Base-by-base conservation (phyloP, 2,329 filamentous ascomycete genomes). In the Cladosporium sp. region DNA sequence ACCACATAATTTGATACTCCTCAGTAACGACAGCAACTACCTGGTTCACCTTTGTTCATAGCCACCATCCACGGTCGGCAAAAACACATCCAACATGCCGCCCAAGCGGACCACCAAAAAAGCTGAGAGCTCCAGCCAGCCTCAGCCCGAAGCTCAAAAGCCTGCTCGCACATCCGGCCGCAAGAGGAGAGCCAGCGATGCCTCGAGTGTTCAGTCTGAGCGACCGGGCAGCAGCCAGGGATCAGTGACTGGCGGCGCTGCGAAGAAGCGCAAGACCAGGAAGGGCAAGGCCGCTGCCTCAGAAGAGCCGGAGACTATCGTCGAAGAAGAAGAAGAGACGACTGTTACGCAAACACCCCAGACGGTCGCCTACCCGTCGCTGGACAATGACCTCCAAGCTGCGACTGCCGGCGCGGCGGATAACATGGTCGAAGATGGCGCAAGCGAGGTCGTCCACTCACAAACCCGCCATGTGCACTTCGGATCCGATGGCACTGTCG, bases 401-500 rank as follows among this genome's bases (percentile, higher is more conserved):
- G 34, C 43, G 18, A 53, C 43, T 53, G 54, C 54, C 13, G 52
- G 56, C 9, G 56, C 59, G 10, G 54, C 46, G n/a, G 43, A 49
- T 31, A 55, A 59, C 13, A 52, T 53, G 35, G 42, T 48, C 14
- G 50, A 54, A 16, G 53, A 58, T 19, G 46, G 51, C 16, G 35
- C 22, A 41, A 58, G 55, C 38, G 54, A 59, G 32, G 54, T 56
- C n/a, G 22, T 49, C 8, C 53, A 57, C 18, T 44, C 57, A 9
- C 32, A 35, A 9, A 53, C 59, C 13, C 59, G 61, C 49, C 63
- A 65, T 53, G 64, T 68, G 22, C 61, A 61, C 54, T 68, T 68
- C 43, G 60, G 59, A 28, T 57, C 57, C 22, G 53, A 56, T 37
- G 56, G 61, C 4, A 52, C 43, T 6, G 56, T 59, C 18, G 54